Conservation (phyloP, 202 grass and related monocot species). For the Dendrocalamus latiflorus region DNA sequence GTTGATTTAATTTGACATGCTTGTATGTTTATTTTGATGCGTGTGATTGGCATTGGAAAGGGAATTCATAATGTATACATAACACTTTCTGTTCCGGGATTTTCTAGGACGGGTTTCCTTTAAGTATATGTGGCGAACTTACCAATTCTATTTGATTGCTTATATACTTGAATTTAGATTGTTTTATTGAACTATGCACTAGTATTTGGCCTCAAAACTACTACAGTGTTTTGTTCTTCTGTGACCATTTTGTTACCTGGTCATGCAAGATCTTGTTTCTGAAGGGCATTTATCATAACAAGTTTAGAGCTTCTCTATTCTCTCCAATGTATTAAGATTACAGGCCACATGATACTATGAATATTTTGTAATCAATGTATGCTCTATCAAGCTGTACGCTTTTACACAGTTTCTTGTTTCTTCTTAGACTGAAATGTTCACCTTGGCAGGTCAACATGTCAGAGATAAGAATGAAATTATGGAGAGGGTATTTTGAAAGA, state of each 20-base stretch:
- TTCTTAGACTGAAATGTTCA: slow-evolving; percentile 22
- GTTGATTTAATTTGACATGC: not conserved
- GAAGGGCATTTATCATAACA: not conserved
- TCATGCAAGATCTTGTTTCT: not conserved
- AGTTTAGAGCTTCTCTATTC: not conserved
- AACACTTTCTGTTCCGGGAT: not conserved
- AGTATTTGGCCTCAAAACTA: not conserved
- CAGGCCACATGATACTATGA: not conserved
- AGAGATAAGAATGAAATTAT: not conserved
- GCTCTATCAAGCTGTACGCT: not conserved
- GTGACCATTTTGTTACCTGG: not conserved
- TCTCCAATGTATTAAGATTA: not conserved
- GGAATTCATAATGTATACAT: not conserved
- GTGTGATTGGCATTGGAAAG: not conserved
- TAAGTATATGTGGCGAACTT: not conserved
- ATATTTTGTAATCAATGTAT: not conserved
- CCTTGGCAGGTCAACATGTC: slow-evolving; percentile 26
- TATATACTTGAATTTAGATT: not conserved
- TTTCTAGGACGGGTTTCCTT: not conserved
- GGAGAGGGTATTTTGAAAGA: slow-evolving; percentile 38
- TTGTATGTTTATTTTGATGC: slow-evolving; percentile 2
- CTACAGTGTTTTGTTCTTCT: not conserved
- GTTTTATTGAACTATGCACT: not conserved
- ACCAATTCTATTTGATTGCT: not conserved
- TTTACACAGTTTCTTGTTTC: not conserved